These are phyloP conservation scores for Phytophthora hibernalis DNA, from an alignment of 352 stramenopile genomes.

Conservation along the genomic window DNA sequence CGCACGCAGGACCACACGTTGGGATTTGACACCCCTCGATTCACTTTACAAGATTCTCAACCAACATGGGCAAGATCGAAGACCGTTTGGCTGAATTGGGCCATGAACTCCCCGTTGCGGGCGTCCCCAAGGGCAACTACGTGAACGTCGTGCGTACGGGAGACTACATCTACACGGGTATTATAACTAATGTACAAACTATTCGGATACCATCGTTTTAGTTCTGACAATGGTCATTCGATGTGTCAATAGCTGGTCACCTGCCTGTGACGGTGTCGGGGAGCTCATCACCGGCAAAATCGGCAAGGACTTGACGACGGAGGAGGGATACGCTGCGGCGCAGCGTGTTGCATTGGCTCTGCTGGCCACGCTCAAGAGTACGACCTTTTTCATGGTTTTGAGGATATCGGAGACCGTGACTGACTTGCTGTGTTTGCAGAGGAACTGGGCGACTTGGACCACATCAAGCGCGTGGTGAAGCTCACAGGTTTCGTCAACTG, in stretches of 20 bases:
- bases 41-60: constrained; percentile 24
- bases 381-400: constrained; percentile 6
- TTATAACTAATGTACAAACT: not conserved
- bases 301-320: constrained; percentile 84
- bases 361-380: constrained; percentile 90
- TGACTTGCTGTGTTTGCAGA: constrained; percentile 34
- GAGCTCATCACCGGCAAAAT: constrained; percentile 90
- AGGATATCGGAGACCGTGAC: constrained; percentile 3
- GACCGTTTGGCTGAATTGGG: constrained; percentile 64
- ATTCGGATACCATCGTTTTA: not conserved
- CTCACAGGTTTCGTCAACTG: constrained; percentile 96
- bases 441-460: constrained; percentile 90
- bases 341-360: constrained; percentile 89
- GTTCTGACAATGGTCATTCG: constrained; percentile 8
- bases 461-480: constrained; percentile 94
- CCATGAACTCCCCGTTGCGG: constrained; percentile 77
- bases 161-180: constrained; percentile 89
- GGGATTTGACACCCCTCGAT: not conserved
- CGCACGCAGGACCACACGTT: constrained; percentile 4
- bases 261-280: constrained; percentile 66
- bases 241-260: constrained; percentile 64
- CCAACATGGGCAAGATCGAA: constrained; percentile 64
- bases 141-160: constrained; percentile 77
- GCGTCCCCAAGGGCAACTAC: constrained; percentile 92
- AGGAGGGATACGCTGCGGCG: constrained; percentile 92